Conservation (phyloP, 495 filamentous ascomycete species). For the Neurospora tetrasperma region DNA sequence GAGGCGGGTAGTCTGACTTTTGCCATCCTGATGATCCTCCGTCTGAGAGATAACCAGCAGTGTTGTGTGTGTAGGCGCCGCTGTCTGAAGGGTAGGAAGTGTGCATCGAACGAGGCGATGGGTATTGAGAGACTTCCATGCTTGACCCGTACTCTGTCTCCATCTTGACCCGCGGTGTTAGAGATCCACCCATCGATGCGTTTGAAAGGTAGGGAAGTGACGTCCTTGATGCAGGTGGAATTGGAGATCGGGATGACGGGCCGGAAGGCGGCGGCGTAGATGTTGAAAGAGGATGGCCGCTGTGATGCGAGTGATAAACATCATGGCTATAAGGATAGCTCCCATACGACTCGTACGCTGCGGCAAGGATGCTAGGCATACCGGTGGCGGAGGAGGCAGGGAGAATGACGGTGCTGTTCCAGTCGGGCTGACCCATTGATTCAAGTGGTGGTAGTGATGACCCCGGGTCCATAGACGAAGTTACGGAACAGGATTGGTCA, state of each 20-base stretch:
- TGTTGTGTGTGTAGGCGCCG: conserved; percentile 27
- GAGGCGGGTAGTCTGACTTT: conserved; percentile 35
- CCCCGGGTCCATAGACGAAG: conserved; percentile 29
- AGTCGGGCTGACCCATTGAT: conserved; percentile 33
- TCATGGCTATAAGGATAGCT: conserved; percentile 40
- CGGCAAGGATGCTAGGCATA: conserved; percentile 39
- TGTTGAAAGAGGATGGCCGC: conserved; percentile 31
- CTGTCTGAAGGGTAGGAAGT: conserved; percentile 29
- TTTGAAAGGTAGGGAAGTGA: conserved; percentile 27
- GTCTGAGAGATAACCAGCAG: conserved; percentile 39
- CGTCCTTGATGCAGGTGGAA: conserved; percentile 20
- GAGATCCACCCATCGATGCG: conserved; percentile 22
- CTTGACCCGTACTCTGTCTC: conserved; percentile 34
- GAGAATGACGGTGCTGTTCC: conserved; percentile 29
- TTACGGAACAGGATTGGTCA: conserved; percentile 30
- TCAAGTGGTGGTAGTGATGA: conserved; percentile 33
- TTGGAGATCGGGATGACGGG: conserved; percentile 34
- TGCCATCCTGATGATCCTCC: conserved; percentile 37
- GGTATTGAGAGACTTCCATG: conserved; percentile 37
- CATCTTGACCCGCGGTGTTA: conserved; percentile 43
- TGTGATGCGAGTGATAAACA: conserved; percentile 34
- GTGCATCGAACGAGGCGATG: conserved; percentile 36
- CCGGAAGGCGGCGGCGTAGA: conserved; percentile 32
- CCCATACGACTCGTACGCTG: conserved; percentile 44
- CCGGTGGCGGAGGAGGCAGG: conserved; percentile 28